Evolutionary conservation across 1,284 basidiomycete species (phyloP), one percentile per base, ranked within the genome.

Genomic region (Mycena sp.): DNA sequence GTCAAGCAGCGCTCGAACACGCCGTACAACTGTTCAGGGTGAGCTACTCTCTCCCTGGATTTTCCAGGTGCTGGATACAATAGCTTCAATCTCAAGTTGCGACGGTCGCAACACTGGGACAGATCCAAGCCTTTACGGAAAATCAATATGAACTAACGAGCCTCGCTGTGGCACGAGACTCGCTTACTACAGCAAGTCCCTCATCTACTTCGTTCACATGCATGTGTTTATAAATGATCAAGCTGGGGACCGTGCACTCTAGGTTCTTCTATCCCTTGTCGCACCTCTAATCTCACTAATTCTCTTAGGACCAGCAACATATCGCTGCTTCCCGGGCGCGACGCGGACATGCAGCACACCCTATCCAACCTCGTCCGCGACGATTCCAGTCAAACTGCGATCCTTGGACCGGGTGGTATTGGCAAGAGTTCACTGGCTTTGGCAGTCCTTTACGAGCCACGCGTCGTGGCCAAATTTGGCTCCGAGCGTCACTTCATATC

Each of bases 361-460:
- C 17, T 45, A 21, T 46, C 43, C 26, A n/a, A 9, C 21, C 45
- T 57, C 14, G 23, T 48, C 2, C 21, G 12, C 3, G 21, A 46
- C 3, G 44, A 28, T 6, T 21, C 54, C 6, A 17, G 4, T 9
- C 19, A 43, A 25, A 26, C 37, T 4, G 48, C 60, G 9, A 56
- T 61, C 29, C 52, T 61, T 12, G 59, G 59, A 3, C 23, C 45
- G 10, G 59, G 59, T 6, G 59, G 59, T 1, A 32, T 61, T 11
- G 59, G 59, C 5, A 61, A 61, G 19, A 61, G 40, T 30, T 43
- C 19, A 3, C 59, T 61, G 16, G 35, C 59, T 26, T 40, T 46
- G 11, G 41, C 53, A 19, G 52, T 19, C 6, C 40, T 61, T 12
- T 32, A 57, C 30, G 6, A 54, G 17, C 59, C 41, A 5, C 35